A percentile compares a stretch with the other conserved stretches of the same genome.
phyloP scores from a whole-genome alignment of 805 yeast species.

The Nakazawaea siamensis region DNA sequence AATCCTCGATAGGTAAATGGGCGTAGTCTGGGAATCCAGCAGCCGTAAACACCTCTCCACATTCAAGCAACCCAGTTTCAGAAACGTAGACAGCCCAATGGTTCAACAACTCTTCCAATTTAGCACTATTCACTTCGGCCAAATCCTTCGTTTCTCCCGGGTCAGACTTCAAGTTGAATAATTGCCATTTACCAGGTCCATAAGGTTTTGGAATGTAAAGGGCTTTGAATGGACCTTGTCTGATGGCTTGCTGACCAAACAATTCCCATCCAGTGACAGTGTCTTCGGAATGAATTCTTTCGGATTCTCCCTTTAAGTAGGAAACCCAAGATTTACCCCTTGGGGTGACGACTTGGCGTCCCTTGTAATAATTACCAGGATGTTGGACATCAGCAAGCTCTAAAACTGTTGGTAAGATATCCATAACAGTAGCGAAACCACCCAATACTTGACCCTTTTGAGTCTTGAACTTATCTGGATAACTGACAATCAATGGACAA shows the following conservation, averaged over 20 bases:
- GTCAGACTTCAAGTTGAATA: slow-evolving; percentile 32
- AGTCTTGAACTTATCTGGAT: slow-evolving; percentile 25
- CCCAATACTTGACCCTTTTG: slow-evolving; percentile 23
- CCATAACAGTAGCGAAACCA: slow-evolving; percentile 50
- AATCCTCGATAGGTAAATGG: not conserved
- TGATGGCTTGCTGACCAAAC: slow-evolving; percentile 47
- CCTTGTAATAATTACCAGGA: slow-evolving; percentile 32
- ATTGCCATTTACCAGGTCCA: slow-evolving; percentile 43
- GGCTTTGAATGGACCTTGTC: slow-evolving; percentile 42
- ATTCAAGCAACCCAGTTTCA: slow-evolving; percentile 38
- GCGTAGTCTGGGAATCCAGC: slow-evolving; percentile 4
- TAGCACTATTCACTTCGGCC: slow-evolving; percentile 26
- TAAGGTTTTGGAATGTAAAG: slow-evolving; percentile 39
- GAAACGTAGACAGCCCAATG: slow-evolving; percentile 47
- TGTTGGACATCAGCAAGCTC: slow-evolving; percentile 38
- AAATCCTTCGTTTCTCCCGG: slow-evolving; percentile 46
- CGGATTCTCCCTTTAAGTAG: slow-evolving; percentile 23
- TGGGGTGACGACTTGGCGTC: slow-evolving; percentile 33
- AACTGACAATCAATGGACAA: slow-evolving; percentile 42
- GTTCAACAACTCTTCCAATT: slow-evolving; percentile 30
- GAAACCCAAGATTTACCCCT: slow-evolving; percentile 39
- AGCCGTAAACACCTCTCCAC: slow-evolving; percentile 6
- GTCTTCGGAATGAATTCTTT: slow-evolving; percentile 30
- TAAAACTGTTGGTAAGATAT: slow-evolving; percentile 46
- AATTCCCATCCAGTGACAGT: slow-evolving; percentile 50